phyloP scores from a whole-genome alignment of 331 rosid genomes.

The Quercus tomentella region DNA sequence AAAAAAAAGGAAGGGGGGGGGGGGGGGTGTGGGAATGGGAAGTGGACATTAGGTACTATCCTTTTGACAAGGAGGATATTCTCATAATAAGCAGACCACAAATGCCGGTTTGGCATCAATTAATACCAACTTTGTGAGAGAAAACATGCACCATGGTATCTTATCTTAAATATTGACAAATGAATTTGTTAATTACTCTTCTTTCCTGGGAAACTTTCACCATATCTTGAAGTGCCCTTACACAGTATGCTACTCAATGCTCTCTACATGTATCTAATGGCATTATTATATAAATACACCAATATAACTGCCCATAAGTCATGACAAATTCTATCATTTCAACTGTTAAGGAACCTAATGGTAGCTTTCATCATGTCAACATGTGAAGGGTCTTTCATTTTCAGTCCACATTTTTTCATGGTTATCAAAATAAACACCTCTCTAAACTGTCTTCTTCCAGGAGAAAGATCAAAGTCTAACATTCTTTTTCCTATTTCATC shows the following conservation, averaged over 20 bases:
- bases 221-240: background rate
- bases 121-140: background rate
- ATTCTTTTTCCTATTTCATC: background rate
- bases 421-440: background rate
- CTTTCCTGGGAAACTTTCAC: background rate
- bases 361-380: background rate
- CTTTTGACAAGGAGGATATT: background rate
- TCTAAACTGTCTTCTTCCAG: background rate
- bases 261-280: background rate
- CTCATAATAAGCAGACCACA: background rate
- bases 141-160: background rate
- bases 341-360: background rate
- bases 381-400: background rate
- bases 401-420: background rate
- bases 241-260: background rate
- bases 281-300: background rate
- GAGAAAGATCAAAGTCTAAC: background rate
- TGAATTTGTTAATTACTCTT: background rate
- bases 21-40: background rate
- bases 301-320: background rate
- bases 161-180: background rate
- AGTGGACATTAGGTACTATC: background rate
- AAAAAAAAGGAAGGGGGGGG: no score
- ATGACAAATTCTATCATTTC: background rate
- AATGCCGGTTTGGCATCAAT: background rate